Evolutionary conservation across 495 filamentous ascomycete species (phyloP), one percentile per base, ranked within the genome.

Genomic region (Astrothelium macrocarpum): DNA sequence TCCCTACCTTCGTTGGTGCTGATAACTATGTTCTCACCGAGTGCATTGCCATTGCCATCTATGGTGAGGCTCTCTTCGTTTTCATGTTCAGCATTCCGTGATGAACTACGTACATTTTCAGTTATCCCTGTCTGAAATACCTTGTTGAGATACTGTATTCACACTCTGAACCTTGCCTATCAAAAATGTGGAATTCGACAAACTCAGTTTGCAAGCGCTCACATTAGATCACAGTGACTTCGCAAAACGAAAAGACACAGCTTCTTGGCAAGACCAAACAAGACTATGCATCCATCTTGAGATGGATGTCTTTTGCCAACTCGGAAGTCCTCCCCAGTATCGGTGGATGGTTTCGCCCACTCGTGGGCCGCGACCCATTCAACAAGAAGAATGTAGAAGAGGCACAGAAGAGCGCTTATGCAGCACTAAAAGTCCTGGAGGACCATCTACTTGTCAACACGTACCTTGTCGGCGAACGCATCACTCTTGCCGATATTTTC

Each of bases 91-190:
- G 26, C 66, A 67, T 78, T 73, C 67, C 71, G 86, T 90, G 90
- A 95, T 95, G 91, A 95, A 81, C 81, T 78, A 79, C 81, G 79
- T 81, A 80, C 77, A 83, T 83, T 71, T 69, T 71, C 88, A 95
- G 92, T 97, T 97, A 97, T 97, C 92, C 92, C 92, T 97, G 90
- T 87, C 92, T 94, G 90, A 97, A 95, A 77, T 74, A 75, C 80
- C 77, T 74, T 93, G 90, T 95, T 90, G 89, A 93, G 83, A 82
- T 72, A 63, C 9, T 61, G 68, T 71, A 72, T 74, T 80, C 75
- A 78, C 80, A 80, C 79, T 87, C 86, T 87, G 85, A 87, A 65
- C 69, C 60, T 46, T 42, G 31, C 60, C 59, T 2, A 53, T 31
- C 16, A 36, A 36, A 9, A 7, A 11, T 23, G 5, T 11, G 14